Base-by-base conservation (phyloP, 345 rosid genomes). In the Lepidium didymum region DNA sequence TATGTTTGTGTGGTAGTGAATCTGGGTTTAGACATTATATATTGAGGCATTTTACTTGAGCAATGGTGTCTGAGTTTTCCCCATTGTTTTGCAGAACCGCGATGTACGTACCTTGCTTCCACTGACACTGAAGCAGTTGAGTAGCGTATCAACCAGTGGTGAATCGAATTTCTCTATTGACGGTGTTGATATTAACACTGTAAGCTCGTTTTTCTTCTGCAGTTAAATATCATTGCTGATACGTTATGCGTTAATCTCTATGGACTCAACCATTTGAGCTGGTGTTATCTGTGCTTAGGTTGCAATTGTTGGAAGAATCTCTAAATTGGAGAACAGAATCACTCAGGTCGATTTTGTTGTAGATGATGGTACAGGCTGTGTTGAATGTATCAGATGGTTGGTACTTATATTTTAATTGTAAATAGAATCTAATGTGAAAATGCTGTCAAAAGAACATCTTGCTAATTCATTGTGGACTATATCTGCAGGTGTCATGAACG, bases 381-480 rank as follows among this genome's bases (percentile, higher is more conserved):
- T 90, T 67, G 97, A 90, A 42, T 90, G 98, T 76, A 78, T 82
- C 69, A 87, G 82, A 84, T 90, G 97, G 98, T 90, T 47, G 81
- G 88, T 85, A 36, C 75, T 36, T 68, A 6, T 7, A 21, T 35
- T 47, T 15, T 36, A 0, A 23, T 18, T 58, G 33, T n/a, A 11
- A 15, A n/a, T 35, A 2, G n/a, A 33, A 18, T 1, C 31, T 52
- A 25, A 34, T 41, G 18, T 40, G 1, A 23, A 10, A 45, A 49
- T 51, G 40, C 50, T 51, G 5, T 51, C 15, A 54, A 37, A 8
- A 33, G 77, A 41, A 35, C 47, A 47, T 49, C 35, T 21, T 46
- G 14, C 37, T 62, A 8, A 64, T 74, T 19, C 19, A 23, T 6
- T 61, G 8, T 70, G 69, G 60, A 23, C 71, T 25, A 45, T 11